Evolutionary conservation across 2,329 filamentous ascomycete species (phyloP).

Genomic region (Hypoxylon sp.): DNA sequence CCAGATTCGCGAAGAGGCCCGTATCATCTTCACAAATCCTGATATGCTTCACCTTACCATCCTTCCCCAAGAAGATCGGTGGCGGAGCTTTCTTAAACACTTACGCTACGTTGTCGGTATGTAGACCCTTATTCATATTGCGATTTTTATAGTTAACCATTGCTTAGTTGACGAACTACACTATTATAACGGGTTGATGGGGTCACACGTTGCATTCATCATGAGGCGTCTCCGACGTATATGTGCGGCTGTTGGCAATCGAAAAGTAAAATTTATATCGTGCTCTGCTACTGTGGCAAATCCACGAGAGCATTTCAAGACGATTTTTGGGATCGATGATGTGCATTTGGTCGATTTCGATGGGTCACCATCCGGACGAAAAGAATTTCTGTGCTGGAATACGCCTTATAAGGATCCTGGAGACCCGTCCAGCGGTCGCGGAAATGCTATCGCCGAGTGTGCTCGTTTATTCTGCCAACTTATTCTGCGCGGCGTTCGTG

Average conservation of each 20-base stretch:
- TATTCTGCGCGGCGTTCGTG: conserved; percentile 87
- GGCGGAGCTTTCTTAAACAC: conserved; percentile 90
- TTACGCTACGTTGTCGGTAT: conserved; percentile 86
- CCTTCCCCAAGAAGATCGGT: conserved; percentile 89
- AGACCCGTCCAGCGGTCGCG: conserved; percentile 88
- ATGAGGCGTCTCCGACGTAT: conserved; percentile 91
- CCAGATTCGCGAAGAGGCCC: conserved; percentile 85
- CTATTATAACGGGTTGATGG: conserved; percentile 95
- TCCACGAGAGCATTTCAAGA: conserved; percentile 90
- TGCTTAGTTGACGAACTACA: conserved; percentile 83
- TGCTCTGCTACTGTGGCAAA: conserved; percentile 98
- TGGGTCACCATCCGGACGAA: conserved; percentile 90
- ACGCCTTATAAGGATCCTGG: conserved; percentile 92
- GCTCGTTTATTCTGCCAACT: conserved; percentile 92
- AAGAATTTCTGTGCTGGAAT: conserved; percentile 98
- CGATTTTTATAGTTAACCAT: background rate
- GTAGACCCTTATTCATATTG: conserved; percentile 51
- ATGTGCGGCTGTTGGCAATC: conserved; percentile 91
- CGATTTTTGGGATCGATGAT: conserved; percentile 90
- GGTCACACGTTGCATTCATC: conserved; percentile 93
- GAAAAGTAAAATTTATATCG: conserved; percentile 88
- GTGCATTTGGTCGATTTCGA: conserved; percentile 90
- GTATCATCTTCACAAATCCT: conserved; percentile 97
- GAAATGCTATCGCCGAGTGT: conserved; percentile 86
- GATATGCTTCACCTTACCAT: conserved; percentile 98